Base-by-base conservation (phyloP, 169 alveolate genomes). In the Eimeria necatrix region DNA sequence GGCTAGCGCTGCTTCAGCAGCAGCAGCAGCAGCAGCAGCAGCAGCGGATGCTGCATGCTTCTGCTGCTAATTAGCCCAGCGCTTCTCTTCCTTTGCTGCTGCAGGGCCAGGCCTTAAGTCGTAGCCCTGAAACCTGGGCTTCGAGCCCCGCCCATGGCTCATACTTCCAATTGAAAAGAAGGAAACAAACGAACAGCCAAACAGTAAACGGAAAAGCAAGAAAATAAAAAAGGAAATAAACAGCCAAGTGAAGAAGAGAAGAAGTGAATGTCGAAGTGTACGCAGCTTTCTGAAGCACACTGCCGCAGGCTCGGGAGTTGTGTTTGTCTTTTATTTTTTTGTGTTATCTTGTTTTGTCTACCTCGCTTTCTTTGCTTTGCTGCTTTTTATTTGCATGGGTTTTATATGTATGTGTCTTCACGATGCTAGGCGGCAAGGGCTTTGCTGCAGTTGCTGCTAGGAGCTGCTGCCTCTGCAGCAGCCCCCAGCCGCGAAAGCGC, bases 91-190 rank as follows among this genome's bases (percentile, higher is more conserved):
- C 60, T 6, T 74, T 73, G 48, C 26, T 51, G 70, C 84, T 74
- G 71, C 90, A 96, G 98, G 98, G 98, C 6, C 98, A 97, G 90
- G 98, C 98, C 49, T 93, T 97, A 51, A 81, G 96, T 70, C 96
- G 48, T 3, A 61, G 7, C 41, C 41, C 41, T 0, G 41, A 32
- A 32, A 97, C 0, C 95, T 97, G 73, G 96, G 97, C 61, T 95
- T 94, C 89, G 87, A 97, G 74, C 81, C 97, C 74, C 91, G 88
- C 52, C 85, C 97, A 52, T 93, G 78, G 68, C 95, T 97, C 73
- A 90, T 81, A 56, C 56, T 91, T 97, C 93, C 88, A 97, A 94
- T 20, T 64, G 70, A 4, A 94, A 94, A 46, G 98, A 98, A 20
- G 93, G 95, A 68, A 41, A 97, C 24, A 53, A 70, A 41, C 91